These are phyloP conservation scores for Emmonsiellopsis sp. DNA, from an alignment of 2,329 filamentous ascomycete species.

Conservation along the genomic window DNA sequence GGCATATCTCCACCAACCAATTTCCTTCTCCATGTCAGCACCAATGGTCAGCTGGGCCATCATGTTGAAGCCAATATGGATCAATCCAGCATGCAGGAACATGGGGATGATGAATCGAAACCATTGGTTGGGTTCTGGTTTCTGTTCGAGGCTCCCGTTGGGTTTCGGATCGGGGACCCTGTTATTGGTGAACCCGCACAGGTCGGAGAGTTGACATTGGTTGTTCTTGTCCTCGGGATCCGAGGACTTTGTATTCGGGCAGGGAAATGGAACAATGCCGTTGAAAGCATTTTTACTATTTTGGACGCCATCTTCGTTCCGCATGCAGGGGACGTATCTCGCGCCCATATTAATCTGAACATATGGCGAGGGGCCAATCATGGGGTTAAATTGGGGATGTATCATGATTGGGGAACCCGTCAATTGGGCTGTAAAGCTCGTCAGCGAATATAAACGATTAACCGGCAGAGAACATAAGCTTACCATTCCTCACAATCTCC, in stretches of 20 bases:
- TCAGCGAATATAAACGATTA: conserved; percentile 7
- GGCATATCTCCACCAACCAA: conserved; percentile 79
- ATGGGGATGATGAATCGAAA: conserved; percentile 93
- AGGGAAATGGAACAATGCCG: conserved; percentile 52
- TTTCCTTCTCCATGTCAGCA: conserved; percentile 83
- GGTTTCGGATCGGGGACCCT: conserved; percentile 59
- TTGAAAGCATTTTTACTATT: conserved; percentile 17
- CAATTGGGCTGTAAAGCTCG: conserved; percentile 48
- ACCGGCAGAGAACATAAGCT: conserved; percentile 20
- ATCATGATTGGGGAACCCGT: conserved; percentile 63
- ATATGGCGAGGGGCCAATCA: conserved; percentile 89
- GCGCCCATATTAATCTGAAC: conserved; percentile 96
- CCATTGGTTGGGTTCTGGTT: conserved; percentile 79
- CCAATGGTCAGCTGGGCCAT: conserved; percentile 83
- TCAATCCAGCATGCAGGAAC: conserved; percentile 85
- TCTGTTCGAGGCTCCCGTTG: conserved; percentile 43
- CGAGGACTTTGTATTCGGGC: conserved; percentile 65
- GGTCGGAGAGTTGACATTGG: conserved; percentile 64
- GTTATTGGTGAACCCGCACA: conserved; percentile 66
- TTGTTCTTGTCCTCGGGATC: conserved; percentile 40
- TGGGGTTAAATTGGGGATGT: conserved; percentile 82
- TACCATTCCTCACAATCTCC: conserved; percentile 78
- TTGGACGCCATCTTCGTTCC: conserved; percentile 48
- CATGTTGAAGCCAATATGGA: conserved; percentile 95
- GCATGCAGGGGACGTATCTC: conserved; percentile 90